These are phyloP conservation scores for Capsella bursapastoris DNA, from an alignment of 345 rosid genomes.

Conservation along the genomic window DNA sequence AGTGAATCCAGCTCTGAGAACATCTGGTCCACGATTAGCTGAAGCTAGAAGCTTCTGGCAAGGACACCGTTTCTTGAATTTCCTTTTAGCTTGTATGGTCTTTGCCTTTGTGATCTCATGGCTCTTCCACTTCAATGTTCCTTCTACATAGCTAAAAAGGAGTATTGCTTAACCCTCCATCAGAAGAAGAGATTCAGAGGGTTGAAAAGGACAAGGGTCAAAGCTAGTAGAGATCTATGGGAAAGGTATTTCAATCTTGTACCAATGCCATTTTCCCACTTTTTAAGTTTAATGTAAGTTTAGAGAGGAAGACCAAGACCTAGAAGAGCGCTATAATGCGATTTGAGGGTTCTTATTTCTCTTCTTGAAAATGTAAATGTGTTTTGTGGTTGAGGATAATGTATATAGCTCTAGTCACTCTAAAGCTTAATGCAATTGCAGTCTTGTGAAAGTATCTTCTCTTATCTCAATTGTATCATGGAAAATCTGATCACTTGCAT, in stretches of 20 bases:
- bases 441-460: conserved; percentile 36
- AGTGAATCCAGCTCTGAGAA: conserved; percentile 41
- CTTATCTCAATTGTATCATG: conserved; percentile 31
- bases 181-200: not conserved
- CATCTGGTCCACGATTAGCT: conserved; percentile 39
- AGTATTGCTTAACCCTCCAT: not conserved
- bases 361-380: conserved; percentile 26
- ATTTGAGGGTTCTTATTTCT: conserved; percentile 13
- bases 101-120: conserved; percentile 94
- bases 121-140: conserved; percentile 92
- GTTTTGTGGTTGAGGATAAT: conserved; percentile 38
- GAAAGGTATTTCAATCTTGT: conserved; percentile 34
- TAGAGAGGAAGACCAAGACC: conserved; percentile 25
- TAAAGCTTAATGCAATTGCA: conserved; percentile 41
- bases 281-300: conserved; percentile 17
- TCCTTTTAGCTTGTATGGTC: conserved; percentile 90
- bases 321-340: conserved; percentile 12
- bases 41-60: conserved; percentile 73
- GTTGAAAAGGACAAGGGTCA: not conserved
- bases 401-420: conserved; percentile 42
- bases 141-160: conserved; percentile 44
- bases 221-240: not conserved
- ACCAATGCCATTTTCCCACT: conserved; percentile 29
- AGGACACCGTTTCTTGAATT: conserved; percentile 84
- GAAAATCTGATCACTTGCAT: conserved; percentile 32